These are phyloP conservation scores for Pseudopithomyces maydicus DNA, from an alignment of 2,329 filamentous ascomycete species.

Conservation along the genomic window DNA sequence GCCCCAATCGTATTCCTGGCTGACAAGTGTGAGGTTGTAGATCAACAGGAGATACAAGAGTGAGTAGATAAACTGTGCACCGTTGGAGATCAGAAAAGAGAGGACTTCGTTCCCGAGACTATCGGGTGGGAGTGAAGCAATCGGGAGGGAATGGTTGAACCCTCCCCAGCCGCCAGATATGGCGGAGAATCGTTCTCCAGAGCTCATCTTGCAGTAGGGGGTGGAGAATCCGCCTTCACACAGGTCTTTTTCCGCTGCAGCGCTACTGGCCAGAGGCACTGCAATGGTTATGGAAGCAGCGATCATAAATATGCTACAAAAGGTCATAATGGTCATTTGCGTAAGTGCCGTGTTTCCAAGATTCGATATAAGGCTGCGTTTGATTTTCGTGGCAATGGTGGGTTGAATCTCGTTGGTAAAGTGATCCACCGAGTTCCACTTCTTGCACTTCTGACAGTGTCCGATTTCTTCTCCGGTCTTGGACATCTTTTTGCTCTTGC, in stretches of 20 bases:
- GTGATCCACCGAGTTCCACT: constrained; percentile 20
- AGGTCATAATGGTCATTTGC: constrained; percentile 32
- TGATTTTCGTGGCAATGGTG: constrained; percentile 37
- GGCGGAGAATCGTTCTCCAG: constrained; percentile 9
- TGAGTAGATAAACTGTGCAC: constrained; percentile 38
- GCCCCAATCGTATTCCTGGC: constrained; percentile 36
- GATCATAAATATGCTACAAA: constrained; percentile 24
- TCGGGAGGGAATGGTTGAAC: constrained; percentile 25
- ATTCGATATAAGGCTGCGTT: constrained; percentile 35
- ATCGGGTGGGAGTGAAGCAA: constrained; percentile 22
- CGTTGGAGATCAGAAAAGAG: constrained; percentile 35
- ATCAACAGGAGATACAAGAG: constrained; percentile 38
- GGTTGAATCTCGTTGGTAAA: constrained; percentile 26
- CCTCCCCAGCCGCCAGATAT: constrained; percentile 31
- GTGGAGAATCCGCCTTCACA: constrained; percentile 7
- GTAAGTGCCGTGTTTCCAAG: constrained; percentile 37
- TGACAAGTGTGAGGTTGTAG: constrained; percentile 36
- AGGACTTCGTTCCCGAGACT: constrained; percentile 26
- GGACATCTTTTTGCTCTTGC: constrained; percentile 23
- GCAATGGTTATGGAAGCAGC: constrained; percentile 24
- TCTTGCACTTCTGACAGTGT: constrained; percentile 39
- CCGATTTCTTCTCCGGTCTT: constrained; percentile 36
- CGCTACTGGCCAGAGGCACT: constrained; percentile 12
- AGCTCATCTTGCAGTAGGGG: constrained; percentile 12
- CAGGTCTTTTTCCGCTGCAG: constrained; percentile 5